Base-by-base conservation (phyloP, 2,329 filamentous ascomycete genomes). In the Cladosporium phlei region DNA sequence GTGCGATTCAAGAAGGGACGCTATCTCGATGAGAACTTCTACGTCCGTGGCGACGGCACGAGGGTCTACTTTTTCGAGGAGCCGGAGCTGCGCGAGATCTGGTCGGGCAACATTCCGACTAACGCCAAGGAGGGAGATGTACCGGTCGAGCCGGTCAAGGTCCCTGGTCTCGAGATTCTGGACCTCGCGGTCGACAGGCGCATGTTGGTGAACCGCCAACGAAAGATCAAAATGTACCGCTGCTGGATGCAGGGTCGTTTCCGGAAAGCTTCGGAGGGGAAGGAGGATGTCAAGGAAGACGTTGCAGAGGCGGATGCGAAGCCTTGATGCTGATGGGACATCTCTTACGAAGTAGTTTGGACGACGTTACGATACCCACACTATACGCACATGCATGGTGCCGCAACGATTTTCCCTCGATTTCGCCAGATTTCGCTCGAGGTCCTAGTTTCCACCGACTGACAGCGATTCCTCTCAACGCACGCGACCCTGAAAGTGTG, bases 41-140 rank as follows among this genome's bases (percentile, higher is more conserved):
- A 98, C 65, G 86, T 96, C 34, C 77, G 93, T 25, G 93, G 93
- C 2, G 93, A 98, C 66, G 93, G 93, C 2, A 98, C 93, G 3
- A 79, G 93, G 5, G 93, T 98, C 0, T 98, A 97, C 68, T 98
- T 98, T 68, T 98, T 98, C 61, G 91, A 96, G 48, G 77, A 82
- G 65, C 83, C 90, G 25, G 85, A 98, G 69, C 72, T 98, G 45
- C 76, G 78, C 44, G 66, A 76, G 33, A 91, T 97, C 50, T 97
- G 91, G 91, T 74, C 75, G 19, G 78, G 76, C 56, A 37, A 43
- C 30, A 30, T 48, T 12, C 25, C 46, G 4, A 20, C 25, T 9
- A 24, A 6, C 17, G 34, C 30, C 9, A 48, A 50, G 11, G 59
- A 60, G 24, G 61, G 57, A 19, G 44, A 54, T 10, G 34, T 53